Evolutionary conservation across 805 yeast species (phyloP).

Genomic region (Diddensiella santjacobensis): DNA sequence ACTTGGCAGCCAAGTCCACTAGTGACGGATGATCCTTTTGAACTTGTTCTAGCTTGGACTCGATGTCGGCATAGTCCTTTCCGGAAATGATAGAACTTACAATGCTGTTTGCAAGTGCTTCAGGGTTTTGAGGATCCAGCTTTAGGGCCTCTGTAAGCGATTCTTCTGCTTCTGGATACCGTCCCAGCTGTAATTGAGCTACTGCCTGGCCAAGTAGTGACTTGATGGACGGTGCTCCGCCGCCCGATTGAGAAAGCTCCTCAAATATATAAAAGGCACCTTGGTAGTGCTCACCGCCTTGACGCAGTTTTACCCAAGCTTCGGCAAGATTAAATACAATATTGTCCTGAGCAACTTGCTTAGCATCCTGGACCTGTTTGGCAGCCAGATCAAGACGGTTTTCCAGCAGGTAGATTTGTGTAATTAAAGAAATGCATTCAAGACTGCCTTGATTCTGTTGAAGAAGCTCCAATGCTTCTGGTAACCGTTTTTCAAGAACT

Average conservation of each 20-base stretch:
- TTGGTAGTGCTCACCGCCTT: slow-evolving; percentile 37
- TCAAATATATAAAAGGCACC: slow-evolving; percentile 50
- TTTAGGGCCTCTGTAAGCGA: slow-evolving; percentile 41
- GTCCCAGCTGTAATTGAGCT: slow-evolving; percentile 72
- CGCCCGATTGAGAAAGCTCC: slow-evolving; percentile 62
- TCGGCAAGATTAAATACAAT: slow-evolving; percentile 75
- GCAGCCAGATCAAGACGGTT: slow-evolving; percentile 45
- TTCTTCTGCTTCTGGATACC: slow-evolving; percentile 79
- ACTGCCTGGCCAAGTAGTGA: slow-evolving; percentile 62
- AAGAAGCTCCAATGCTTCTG: slow-evolving; percentile 41
- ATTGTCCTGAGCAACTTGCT: slow-evolving; percentile 61
- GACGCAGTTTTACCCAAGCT: slow-evolving; percentile 58
- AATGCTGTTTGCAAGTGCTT: slow-evolving; percentile 57
- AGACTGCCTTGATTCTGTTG: slow-evolving; percentile 39
- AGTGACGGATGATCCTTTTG: slow-evolving; percentile 57
- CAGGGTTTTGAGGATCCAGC: slow-evolving; percentile 36
- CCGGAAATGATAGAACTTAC: slow-evolving; percentile 58
- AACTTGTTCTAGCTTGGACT: slow-evolving; percentile 42
- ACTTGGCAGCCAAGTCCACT: slow-evolving; percentile 57
- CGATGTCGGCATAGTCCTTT: slow-evolving; percentile 38
- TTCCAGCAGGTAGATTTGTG: slow-evolving; percentile 39
- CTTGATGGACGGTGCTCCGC: slow-evolving; percentile 44
- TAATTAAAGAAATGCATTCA: slow-evolving; percentile 36
- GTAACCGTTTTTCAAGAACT: slow-evolving; percentile 39
- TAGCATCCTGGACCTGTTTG: slow-evolving; percentile 42